Evolutionary conservation across 768 basidiomycete genomes (phyloP), one percentile per base, ranked within the genome.

Genomic region (Boletus eberwhitei): DNA sequence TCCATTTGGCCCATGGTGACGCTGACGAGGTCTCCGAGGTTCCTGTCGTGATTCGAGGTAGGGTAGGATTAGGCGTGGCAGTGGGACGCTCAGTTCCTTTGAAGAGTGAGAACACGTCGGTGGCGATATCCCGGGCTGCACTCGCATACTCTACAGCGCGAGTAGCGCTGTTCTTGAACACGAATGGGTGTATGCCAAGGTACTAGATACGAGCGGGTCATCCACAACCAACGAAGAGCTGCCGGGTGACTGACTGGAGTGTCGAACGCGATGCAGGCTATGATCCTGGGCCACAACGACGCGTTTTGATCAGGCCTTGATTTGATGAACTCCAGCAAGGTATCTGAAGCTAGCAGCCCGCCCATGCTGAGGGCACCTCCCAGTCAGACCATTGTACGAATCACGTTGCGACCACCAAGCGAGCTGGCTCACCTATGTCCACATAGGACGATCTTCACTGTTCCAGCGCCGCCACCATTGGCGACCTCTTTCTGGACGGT

Each of bases 251-350:
- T 63, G 70, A 91, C 93, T 11, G 94, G 95, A 0, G 95, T 96
- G 65, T 98, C 94, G 64, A 88, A 96, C 7, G 93, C 87, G 44
- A 93, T 74, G 57, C 85, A 86, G 1, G 87, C 93, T 22, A 95
- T 80, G 52, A 97, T 88, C 48, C 81, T 85, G 2, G 94, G 95
- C 94, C 94, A 98, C 5, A 96, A 70, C 0, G 88, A 85, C 3
- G 84, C 83, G 12, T 71, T 66, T 47, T 73, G 73, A 59, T 90
- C 85, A 6, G 88, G 84, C 21, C 88, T 78, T 31, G 85, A 77
- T 16, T 80, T 77, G 35, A 82, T 73, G 54, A 97, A 88, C 64
- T 86, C 88, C 26, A 87, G 70, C 31, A 93, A 71, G 5, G 89
- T 82, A 63, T 98, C 95, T 2, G 94, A 91, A 26, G 87, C 87